phyloP scores from a whole-genome alignment of 2,329 filamentous ascomycete genomes.

The Fusarium bulbicola region DNA sequence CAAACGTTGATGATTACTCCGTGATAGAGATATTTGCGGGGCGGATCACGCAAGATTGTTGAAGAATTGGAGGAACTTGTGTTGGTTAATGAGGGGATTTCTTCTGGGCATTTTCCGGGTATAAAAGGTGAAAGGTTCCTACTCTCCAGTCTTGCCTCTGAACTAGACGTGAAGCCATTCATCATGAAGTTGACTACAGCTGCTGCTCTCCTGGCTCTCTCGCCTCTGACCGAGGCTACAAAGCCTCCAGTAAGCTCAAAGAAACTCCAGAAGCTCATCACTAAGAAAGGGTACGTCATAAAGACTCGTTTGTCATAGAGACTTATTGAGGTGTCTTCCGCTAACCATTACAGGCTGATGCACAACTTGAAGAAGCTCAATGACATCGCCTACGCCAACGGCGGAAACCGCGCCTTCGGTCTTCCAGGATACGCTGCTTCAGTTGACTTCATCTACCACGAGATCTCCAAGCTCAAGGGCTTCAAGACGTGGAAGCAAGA shows the following conservation, averaged over 20 bases:
- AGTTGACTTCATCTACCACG: constrained; percentile 43
- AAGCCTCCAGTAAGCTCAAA: constrained; percentile 34
- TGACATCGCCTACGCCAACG: constrained; percentile 45
- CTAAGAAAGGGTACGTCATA: constrained; percentile 29
- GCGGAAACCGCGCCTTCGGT: constrained; percentile 46
- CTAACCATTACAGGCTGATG: constrained; percentile 30
- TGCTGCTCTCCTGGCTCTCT: constrained; percentile 39
- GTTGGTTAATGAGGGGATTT: background rate
- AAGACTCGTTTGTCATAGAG: too few relatives aligned
- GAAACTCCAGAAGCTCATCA: constrained; percentile 40
- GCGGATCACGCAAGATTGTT: constrained; percentile 24
- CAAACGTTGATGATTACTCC: constrained; percentile 20
- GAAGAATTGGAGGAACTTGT: constrained; percentile 2
- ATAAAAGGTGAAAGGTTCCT: background rate
- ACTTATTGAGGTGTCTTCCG: rapidly evolving
- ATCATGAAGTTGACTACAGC: constrained; percentile 34
- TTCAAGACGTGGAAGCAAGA: constrained; percentile 45
- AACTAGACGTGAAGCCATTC: background rate
- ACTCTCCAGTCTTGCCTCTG: background rate
- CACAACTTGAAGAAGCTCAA: constrained; percentile 42
- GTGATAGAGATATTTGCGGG: constrained; percentile 19
- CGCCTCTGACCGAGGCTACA: constrained; percentile 30
- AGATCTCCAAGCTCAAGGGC: constrained; percentile 42
- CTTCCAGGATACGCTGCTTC: constrained; percentile 48
- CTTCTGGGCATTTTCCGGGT: background rate